Evolutionary conservation across 805 yeast genomes (phyloP).

Genomic region (Metschnikowia cubensis): DNA sequence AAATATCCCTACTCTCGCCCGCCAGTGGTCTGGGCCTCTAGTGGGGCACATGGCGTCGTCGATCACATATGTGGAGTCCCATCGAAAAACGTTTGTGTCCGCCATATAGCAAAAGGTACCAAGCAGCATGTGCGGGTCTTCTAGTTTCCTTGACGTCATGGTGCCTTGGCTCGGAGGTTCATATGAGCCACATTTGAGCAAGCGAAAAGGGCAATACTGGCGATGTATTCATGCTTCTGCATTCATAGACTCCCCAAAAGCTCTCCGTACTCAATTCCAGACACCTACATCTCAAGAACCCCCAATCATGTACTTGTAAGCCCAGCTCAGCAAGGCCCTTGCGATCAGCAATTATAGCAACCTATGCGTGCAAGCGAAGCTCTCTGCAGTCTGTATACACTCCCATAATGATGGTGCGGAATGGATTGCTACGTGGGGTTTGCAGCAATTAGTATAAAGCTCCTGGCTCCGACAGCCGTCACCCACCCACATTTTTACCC

Average conservation of each 20-base stretch:
- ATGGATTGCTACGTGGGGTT: conserved; percentile 6
- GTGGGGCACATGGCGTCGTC: not conserved
- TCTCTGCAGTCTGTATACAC: not conserved
- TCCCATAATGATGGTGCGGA: not conserved
- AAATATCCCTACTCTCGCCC: not conserved
- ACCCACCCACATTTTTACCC: not conserved
- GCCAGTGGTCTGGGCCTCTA: not conserved
- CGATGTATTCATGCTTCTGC: not conserved
- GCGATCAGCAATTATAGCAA: conserved; percentile 1
- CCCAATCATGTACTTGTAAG: not conserved
- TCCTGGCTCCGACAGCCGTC: not conserved
- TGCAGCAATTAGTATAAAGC: conserved; percentile 4
- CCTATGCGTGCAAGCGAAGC: conserved; percentile 4
- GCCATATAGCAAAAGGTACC: conserved; percentile 3
- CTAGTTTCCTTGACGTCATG: conserved; percentile 2
- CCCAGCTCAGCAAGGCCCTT: not conserved
- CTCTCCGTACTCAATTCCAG: not conserved
- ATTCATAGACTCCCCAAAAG: not conserved
- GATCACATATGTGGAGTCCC: not conserved
- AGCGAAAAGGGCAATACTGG: not conserved
- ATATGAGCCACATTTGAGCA: not conserved
- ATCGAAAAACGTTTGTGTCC: not conserved
- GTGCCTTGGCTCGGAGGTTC: not conserved
- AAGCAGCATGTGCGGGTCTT: conserved; percentile 1
- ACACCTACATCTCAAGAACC: not conserved